phyloP scores from a whole-genome alignment of 495 filamentous ascomycete genomes.

The Coniosporium apollinis region DNA sequence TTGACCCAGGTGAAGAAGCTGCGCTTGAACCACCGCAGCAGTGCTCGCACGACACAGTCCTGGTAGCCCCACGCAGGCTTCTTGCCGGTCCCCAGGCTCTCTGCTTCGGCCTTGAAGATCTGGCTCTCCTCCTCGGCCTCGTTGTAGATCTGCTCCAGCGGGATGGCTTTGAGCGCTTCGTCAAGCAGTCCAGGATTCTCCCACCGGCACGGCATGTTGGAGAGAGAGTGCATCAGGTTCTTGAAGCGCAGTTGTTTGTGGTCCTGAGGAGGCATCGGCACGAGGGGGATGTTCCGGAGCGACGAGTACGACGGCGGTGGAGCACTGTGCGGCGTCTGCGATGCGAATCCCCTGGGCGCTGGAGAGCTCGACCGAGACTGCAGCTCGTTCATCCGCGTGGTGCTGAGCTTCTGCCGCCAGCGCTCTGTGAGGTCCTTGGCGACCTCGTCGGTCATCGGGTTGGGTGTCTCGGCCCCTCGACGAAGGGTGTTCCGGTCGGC shows the following conservation, averaged over 20 bases:
- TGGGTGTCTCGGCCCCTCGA: conserved; percentile 5
- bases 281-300: conserved; percentile 57
- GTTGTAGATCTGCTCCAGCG: conserved; percentile 79
- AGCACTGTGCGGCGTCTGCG: conserved; percentile 19
- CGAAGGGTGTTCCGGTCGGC: conserved; percentile 9
- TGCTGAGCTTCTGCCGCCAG: conserved; percentile 65
- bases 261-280: conserved; percentile 58
- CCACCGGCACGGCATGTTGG: conserved; percentile 74
- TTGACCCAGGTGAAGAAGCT: conserved; percentile 95
- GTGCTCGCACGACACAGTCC: conserved; percentile 84
- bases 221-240: conserved; percentile 64
- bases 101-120: conserved; percentile 70
- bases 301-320: conserved; percentile 45
- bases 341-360: conserved; percentile 29
- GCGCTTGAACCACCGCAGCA: conserved; percentile 91
- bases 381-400: conserved; percentile 62
- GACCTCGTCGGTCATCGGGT: conserved; percentile 15
- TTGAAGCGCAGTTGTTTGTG: conserved; percentile 71
- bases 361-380: conserved; percentile 39
- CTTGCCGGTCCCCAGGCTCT: conserved; percentile 56
- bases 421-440: conserved; percentile 36
- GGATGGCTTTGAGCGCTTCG: conserved; percentile 73
- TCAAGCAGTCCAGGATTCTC: conserved; percentile 94
- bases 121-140: conserved; percentile 89
- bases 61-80: conserved; percentile 95